phyloP scores from a whole-genome alignment of 78 protist genomes.

The Speleostelium caveatum region DNA sequence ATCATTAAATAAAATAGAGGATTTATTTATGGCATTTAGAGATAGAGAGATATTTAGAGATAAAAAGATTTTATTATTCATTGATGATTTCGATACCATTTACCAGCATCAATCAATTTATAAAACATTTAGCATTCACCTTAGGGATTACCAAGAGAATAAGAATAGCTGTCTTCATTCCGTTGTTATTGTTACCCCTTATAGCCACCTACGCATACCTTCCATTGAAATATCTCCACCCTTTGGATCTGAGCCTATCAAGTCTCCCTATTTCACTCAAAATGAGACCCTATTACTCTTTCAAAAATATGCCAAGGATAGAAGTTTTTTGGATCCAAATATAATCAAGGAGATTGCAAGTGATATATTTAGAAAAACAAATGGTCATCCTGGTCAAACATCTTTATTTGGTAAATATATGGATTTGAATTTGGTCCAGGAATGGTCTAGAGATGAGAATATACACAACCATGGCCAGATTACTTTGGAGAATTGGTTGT shows the following conservation, averaged over 20 bases:
- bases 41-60: no score
- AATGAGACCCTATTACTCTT: not conserved
- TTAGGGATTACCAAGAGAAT: not conserved
- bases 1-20: no score
- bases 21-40: no score
- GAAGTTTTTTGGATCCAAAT: not conserved
- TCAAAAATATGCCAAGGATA: not conserved
- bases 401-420: not conserved
- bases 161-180: not conserved
- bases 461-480: no score
- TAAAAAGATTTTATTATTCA: no score
- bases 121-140: not conserved
- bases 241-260: not conserved
- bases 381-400: not conserved
- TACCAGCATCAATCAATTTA: not conserved
- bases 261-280: not conserved
- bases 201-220: not conserved
- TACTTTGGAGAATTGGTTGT: not conserved
- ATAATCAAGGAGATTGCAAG: not conserved
- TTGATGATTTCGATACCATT: not conserved
- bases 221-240: not conserved
- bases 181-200: not conserved
- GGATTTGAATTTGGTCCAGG: not conserved
- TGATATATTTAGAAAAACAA: not conserved
- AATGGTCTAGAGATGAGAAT: no score